Evolutionary conservation across 768 basidiomycete species (phyloP).

Genomic region (Trametes elegans): DNA sequence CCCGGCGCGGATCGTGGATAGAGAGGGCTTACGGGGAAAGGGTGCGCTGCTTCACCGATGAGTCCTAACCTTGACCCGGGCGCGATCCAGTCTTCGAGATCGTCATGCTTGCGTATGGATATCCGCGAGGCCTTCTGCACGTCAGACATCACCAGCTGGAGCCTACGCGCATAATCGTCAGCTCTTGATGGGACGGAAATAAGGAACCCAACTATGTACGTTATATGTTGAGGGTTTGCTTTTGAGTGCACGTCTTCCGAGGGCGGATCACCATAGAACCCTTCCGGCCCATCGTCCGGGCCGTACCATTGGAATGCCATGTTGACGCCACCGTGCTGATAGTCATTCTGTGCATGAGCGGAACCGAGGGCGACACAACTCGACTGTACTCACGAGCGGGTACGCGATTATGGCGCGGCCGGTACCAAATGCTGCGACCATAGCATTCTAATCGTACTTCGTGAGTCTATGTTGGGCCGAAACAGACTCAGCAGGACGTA

Average conservation of each 20-base stretch:
- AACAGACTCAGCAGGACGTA: too few species aligned
- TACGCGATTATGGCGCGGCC: constrained; percentile 7
- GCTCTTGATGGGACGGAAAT: too few species aligned
- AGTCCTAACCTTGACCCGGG: constrained; percentile 29
- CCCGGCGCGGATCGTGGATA: neutral
- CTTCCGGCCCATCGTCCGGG: neutral
- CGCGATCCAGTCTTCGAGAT: constrained; percentile 35
- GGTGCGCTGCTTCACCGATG: constrained; percentile 38
- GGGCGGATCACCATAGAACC: constrained; percentile 4
- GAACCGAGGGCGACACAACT: too few species aligned
- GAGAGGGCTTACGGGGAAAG: constrained; percentile 30
- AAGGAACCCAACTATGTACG: too few species aligned
- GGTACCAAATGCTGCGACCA: constrained; percentile 1
- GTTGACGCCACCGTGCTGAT: neutral
- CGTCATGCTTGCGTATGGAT: constrained; percentile 19
- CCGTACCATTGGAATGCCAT: constrained; percentile 10
- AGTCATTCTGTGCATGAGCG: too few species aligned
- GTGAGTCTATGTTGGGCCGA: neutral
- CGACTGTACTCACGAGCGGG: constrained; percentile 10
- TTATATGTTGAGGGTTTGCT: neutral
- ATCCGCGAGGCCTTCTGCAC: constrained; percentile 19
- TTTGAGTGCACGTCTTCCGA: neutral
- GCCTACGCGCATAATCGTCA: constrained; percentile 2
- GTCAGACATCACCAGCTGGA: constrained; percentile 11
- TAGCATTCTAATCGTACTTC: neutral